Conservation (phyloP, 2,329 filamentous ascomycete genomes). For the Botryosphaeria dothidea region DNA sequence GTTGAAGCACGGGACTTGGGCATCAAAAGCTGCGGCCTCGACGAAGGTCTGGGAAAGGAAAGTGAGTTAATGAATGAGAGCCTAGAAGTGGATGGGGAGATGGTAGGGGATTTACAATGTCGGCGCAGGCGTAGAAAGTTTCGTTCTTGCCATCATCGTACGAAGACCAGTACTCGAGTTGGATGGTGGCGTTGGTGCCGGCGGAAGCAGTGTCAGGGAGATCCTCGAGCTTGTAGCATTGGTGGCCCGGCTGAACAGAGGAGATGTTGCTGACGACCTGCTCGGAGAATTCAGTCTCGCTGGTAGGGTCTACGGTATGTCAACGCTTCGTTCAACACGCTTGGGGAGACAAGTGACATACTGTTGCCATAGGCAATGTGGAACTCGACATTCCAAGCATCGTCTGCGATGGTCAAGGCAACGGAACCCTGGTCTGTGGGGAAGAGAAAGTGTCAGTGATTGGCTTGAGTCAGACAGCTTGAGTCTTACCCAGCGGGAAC, state of each 20-base stretch:
- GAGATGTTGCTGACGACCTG: slow-evolving; percentile 38
- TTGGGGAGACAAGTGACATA: slow-evolving; percentile 30
- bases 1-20: slow-evolving; percentile 50
- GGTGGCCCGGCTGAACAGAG: slow-evolving; percentile 45
- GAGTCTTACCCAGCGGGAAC: slow-evolving; percentile 55
- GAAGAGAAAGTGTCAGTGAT: neutral
- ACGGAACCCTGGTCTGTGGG: slow-evolving; percentile 54
- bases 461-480: too few species aligned
- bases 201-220: slow-evolving; percentile 40
- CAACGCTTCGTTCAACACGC: slow-evolving; percentile 21
- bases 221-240: slow-evolving; percentile 31
- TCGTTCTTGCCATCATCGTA: slow-evolving; percentile 41
- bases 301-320: slow-evolving; percentile 38
- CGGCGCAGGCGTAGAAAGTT: slow-evolving; percentile 51
- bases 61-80: neutral
- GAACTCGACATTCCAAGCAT: slow-evolving; percentile 57
- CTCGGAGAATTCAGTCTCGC: slow-evolving; percentile 42
- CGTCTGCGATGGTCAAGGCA: slow-evolving; percentile 58
- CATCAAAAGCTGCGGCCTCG: slow-evolving; percentile 40
- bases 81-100: neutral
- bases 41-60: slow-evolving; percentile 37
- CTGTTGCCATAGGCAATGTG: slow-evolving; percentile 55
- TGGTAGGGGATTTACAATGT: slow-evolving; percentile 32
- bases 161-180: slow-evolving; percentile 46
- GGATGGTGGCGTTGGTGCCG: slow-evolving; percentile 48